Evolutionary conservation across 2,329 filamentous ascomycete species (phyloP), one percentile per base, ranked within the genome.

Genomic region (Phyllachora maydis): DNA sequence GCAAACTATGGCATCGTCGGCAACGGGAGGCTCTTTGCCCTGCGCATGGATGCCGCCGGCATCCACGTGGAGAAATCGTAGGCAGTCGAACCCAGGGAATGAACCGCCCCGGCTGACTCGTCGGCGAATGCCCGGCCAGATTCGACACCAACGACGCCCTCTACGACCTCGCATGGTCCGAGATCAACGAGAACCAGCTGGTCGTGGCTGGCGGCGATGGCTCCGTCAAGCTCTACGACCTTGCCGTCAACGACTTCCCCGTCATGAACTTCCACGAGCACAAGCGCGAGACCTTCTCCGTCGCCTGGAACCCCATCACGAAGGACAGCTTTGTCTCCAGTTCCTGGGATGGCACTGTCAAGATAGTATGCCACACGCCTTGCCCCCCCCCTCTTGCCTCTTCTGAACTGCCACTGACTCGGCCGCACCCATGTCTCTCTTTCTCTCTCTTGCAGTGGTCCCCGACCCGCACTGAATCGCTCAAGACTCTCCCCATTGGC

Each of bases 121-220:
- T n/a, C n/a, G n/a, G n/a, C n/a, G n/a, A n/a, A n/a, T n/a, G n/a
- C n/a, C n/a, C n/a, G n/a, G n/a, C n/a, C n/a, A n/a, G n/a, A n/a
- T 98, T 85, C 53, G 85, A 93, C 41, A 98, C 88, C 8, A 90
- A 95, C 54, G 88, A 98, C 47, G 78, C 83, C 21, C 73, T 95
- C 33, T 98, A 91, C 49, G 88, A 98, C 50, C 59, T 88, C 25
- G 66, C 83, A 14, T 95, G 88, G 82, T 92, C 82, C 11, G 88
- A 98, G 54, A 67, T 81, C 35, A 83, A 98, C 54, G 85, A 93
- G 53, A 91, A 88, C 49, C 88, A 98, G 52, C 56, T 93, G 24
- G 63, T 91, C 11, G 73, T 75, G 2, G 83, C 82, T 1, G 83
- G 78, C 35, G 88, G 88, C 32, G 88, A 98, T 51, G 88, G 88